Evolutionary conservation across 768 basidiomycete species (phyloP).

Genomic region (Boletus reticulatus): DNA sequence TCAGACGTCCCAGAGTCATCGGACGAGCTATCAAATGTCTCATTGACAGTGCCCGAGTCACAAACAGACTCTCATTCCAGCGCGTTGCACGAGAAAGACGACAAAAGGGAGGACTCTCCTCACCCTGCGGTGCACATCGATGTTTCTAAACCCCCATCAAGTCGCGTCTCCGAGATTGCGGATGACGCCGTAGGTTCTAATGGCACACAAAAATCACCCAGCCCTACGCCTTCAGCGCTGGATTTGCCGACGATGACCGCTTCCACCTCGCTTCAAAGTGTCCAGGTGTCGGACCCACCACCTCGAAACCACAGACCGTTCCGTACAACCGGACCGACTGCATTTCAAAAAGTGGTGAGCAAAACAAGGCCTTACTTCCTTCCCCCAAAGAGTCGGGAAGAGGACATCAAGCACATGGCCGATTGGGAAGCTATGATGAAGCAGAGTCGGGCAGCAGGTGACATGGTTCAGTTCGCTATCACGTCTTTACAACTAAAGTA

Average conservation of each 20-base stretch:
- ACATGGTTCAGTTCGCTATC: constrained; percentile 9
- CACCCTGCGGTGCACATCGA: constrained; percentile 48
- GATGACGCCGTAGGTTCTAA: background rate
- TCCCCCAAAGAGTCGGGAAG: constrained; percentile 76
- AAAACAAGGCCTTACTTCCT: constrained; percentile 81
- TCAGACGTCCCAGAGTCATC: constrained; percentile 6
- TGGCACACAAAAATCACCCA: background rate
- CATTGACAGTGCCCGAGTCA: constrained; percentile 19
- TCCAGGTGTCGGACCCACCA: constrained; percentile 15
- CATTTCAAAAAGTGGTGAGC: constrained; percentile 76
- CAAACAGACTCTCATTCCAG: background rate
- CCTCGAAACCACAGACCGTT: constrained; percentile 38
- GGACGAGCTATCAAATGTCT: constrained; percentile 18
- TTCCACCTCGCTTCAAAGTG: constrained; percentile 30
- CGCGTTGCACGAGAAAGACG: constrained; percentile 1
- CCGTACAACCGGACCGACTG: constrained; percentile 64
- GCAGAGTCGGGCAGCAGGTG: constrained; percentile 70
- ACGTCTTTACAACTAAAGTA: constrained; percentile 2
- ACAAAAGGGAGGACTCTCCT: constrained; percentile 10
- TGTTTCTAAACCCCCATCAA: constrained; percentile 34
- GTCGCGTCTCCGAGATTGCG: constrained; percentile 25
- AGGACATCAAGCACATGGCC: constrained; percentile 80
- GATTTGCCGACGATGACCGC: constrained; percentile 27
- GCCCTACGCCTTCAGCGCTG: constrained; percentile 8
- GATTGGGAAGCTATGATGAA: constrained; percentile 92